A percentile compares a stretch with the other conserved stretches of the same genome.
phyloP scores from a whole-genome alignment of 257 asterid species.

The Oldenlandia corymbosa region DNA sequence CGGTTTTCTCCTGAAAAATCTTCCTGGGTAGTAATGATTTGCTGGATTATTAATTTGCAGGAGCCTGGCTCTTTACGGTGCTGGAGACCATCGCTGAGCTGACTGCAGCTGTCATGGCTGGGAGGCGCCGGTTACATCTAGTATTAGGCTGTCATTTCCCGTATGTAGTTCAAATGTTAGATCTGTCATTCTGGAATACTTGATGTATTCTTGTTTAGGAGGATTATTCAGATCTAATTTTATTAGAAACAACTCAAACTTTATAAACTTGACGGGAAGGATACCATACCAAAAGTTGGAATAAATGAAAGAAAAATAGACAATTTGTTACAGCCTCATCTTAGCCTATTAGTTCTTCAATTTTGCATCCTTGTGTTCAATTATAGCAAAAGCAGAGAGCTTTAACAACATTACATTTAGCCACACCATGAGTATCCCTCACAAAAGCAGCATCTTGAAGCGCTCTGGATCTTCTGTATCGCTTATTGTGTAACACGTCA shows the following conservation, averaged over 20 bases:
- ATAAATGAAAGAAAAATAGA: constrained; percentile 15
- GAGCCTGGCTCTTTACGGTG: constrained; percentile 31
- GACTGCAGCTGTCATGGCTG: constrained; percentile 2
- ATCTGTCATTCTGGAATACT: constrained; percentile 3
- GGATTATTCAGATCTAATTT: constrained; percentile 10
- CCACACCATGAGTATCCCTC: too few relatives aligned
- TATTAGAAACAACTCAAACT: constrained; percentile 3
- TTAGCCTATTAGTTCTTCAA: too few relatives aligned
- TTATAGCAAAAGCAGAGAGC: too few relatives aligned
- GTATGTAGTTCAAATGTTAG: constrained; percentile 1
- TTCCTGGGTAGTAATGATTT: background rate
- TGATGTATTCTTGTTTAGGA: constrained; percentile 8
- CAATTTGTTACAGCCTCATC: too few relatives aligned
- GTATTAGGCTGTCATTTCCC: constrained; percentile 1
- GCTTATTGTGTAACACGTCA: too few relatives aligned
- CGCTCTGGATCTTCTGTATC: too few relatives aligned
- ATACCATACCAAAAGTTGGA: constrained; percentile 8
- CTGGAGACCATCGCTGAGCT: constrained; percentile 15
- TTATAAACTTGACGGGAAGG: background rate
- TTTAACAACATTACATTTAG: too few relatives aligned
- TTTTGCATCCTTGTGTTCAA: too few relatives aligned
- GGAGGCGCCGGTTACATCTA: constrained; percentile 1
- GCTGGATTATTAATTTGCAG: constrained; percentile 26
- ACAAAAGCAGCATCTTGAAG: too few relatives aligned
- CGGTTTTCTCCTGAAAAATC: background rate